phyloP scores from a whole-genome alignment of 73 alveolate genomes.

The Uronychia setigera region DNA sequence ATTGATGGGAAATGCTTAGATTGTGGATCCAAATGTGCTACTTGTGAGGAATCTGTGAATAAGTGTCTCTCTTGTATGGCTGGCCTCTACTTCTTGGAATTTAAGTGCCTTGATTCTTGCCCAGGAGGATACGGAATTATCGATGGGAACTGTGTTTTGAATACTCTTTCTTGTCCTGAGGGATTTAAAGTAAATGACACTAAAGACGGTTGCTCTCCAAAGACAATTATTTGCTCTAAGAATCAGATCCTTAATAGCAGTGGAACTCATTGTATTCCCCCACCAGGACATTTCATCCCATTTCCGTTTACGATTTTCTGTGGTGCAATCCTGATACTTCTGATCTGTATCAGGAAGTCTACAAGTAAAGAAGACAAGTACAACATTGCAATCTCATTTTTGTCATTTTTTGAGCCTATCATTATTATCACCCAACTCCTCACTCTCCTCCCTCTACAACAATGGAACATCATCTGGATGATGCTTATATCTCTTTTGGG shows the following conservation, averaged over 20 bases:
- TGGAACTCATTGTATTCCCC: constrained; percentile 49
- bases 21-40: constrained; percentile 33
- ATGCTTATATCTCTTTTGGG: not conserved
- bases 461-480: not conserved
- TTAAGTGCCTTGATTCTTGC: constrained; percentile 38
- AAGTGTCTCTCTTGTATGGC: constrained; percentile 25
- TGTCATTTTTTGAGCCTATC: not conserved
- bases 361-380: not conserved
- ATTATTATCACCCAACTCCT: not conserved
- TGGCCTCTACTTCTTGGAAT: constrained; percentile 14
- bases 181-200: constrained; percentile 40
- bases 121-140: constrained; percentile 34
- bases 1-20: constrained; percentile 8
- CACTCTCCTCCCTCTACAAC: not conserved
- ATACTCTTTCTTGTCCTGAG: constrained; percentile 33
- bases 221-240: constrained; percentile 28
- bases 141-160: constrained; percentile 27
- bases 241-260: constrained; percentile 13
- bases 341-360: constrained; percentile 5
- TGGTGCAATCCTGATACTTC: constrained; percentile 14
- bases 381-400: not conserved
- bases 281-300: constrained; percentile 43
- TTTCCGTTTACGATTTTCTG: constrained; percentile 39
- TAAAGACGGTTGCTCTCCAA: constrained; percentile 53
- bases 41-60: constrained; percentile 24